Base-by-base conservation (phyloP, 208 protist species). In the Trypanosoma lewisi region DNA sequence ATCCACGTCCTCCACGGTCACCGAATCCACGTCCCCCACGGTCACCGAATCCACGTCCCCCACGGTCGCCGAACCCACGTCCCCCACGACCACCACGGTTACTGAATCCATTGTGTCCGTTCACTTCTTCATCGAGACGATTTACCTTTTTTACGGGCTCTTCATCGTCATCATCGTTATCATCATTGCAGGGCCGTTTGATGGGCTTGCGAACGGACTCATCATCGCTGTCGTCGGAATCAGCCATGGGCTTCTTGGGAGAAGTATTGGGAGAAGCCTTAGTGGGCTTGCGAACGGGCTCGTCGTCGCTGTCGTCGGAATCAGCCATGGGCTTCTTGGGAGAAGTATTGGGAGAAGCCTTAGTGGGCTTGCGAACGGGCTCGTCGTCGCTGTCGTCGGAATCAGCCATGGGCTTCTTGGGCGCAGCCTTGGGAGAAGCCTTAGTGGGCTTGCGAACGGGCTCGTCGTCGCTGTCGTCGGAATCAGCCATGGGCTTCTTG, bases 361-460 rank as follows among this genome's bases (percentile, higher is more conserved):
- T 66, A 11, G 31, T 60, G 16, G 69, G 70, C 27, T 56, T 67
- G 7, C 45, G 33, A 6, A 75, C 70, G 34, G 70, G 70, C 41
- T 76, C 63, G 36, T 72, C 70, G 42, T 70, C 69, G 37, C 50
- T 48, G n/a, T n/a, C n/a, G 58, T 58, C 52, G 50, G 73, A 78
- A 28, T 78, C 73, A 3, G 30, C 58, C 48, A 78, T 53, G 8
- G 70, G 52, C 63, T 80, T 80, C 76, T 82, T 70, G 50, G 63
- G 72, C 21, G 67, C 70, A 1, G 65, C 47, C 52, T 80, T 86
- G 54, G 75, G 81, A 14, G 77, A 80, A 5, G 82, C 63, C 79
- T 91, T 88, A 34, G 70, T 78, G 4, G 84, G 77, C 71, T 87
- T 90, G 44, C 70, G 60, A 47, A 85, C 75, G 27, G 77, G 76